phyloP scores from a whole-genome alignment of 2,329 filamentous ascomycete genomes.

The Botrytis byssoidea region DNA sequence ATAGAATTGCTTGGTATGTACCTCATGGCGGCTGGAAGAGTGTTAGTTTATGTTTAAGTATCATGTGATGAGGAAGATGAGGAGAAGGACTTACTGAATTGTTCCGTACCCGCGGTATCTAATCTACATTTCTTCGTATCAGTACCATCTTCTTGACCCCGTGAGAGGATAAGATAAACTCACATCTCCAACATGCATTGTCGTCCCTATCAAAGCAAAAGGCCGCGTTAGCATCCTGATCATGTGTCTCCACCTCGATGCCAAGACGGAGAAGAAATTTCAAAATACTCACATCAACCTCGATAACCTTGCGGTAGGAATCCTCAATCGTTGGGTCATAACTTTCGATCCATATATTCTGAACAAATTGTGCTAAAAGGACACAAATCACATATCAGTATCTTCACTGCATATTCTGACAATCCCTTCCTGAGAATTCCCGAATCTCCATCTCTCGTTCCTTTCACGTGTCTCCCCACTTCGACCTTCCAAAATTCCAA shows the following conservation, averaged over 20 bases:
- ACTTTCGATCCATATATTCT: constrained; percentile 73
- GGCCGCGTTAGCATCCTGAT: constrained; percentile 8
- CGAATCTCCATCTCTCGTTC: not conserved
- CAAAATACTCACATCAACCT: constrained; percentile 62
- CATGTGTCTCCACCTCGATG: constrained; percentile 13
- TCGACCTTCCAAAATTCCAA: not conserved
- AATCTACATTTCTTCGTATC: constrained; percentile 45
- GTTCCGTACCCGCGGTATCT: constrained; percentile 73
- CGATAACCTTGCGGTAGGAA: constrained; percentile 58
- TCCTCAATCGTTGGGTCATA: constrained; percentile 64
- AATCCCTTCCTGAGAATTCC: not conserved
- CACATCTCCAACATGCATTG: constrained; percentile 73
- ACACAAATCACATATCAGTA: constrained; percentile 19
- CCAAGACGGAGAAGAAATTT: not conserved
- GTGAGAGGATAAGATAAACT: constrained; percentile 30
- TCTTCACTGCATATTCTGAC: not conserved
- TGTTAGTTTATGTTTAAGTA: constrained; percentile 26
- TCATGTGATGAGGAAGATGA: constrained; percentile 29
- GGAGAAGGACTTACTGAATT: constrained; percentile 62
- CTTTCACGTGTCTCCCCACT: not conserved
- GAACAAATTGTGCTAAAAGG: constrained; percentile 65
- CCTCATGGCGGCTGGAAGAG: constrained; percentile 53
- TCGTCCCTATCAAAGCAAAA: constrained; percentile 51
- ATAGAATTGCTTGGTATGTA: constrained; percentile 37
- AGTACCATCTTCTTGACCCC: constrained; percentile 21